Percentiles rank a stretch among this genome's conserved stretches.
These are phyloP conservation scores for Trichocladium uniseriatum DNA, from an alignment of 495 filamentous ascomycete genomes.

Conservation along the genomic window DNA sequence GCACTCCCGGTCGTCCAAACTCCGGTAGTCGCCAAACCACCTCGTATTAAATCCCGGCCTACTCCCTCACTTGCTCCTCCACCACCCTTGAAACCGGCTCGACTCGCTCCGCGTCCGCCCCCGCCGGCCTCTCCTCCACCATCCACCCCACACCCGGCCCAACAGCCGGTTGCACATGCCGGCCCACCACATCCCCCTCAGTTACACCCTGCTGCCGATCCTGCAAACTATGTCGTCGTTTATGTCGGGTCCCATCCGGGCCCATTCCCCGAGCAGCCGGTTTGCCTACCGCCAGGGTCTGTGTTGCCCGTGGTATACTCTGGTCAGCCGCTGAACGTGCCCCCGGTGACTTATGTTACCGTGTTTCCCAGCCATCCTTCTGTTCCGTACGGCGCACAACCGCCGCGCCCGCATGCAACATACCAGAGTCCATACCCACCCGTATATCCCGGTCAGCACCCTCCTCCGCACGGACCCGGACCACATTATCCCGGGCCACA, in stretches of 20 bases:
- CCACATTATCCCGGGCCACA: not conserved
- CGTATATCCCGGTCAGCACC: not conserved
- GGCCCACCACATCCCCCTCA: not conserved
- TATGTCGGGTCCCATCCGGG: slow-evolving; percentile 8
- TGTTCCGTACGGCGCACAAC: not conserved
- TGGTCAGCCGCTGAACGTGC: slow-evolving; percentile 1
- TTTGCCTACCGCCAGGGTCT: slow-evolving; percentile 2
- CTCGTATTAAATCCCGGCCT: no score
- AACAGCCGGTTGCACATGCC: not conserved
- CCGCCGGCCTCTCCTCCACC: no score
- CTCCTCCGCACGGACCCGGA: not conserved
- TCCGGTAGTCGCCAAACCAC: no score
- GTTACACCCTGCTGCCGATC: slow-evolving; percentile 1
- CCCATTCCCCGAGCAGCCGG: slow-evolving; percentile 1
- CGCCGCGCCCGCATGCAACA: not conserved
- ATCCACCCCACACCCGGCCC: no score
- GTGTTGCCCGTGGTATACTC: slow-evolving; percentile 9
- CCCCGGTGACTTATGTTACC: slow-evolving; percentile 5
- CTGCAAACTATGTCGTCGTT: slow-evolving; percentile 6
- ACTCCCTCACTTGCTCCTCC: not conserved
- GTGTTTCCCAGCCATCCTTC: slow-evolving; percentile 5
- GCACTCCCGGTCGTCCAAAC: no score
- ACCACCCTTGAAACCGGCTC: no score
- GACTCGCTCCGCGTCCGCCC: not conserved
- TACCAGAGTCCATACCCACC: not conserved